Percentiles rank a stretch among this genome's conserved stretches.
These are phyloP conservation scores for Huntiella savannae DNA, from an alignment of 2,329 filamentous ascomycete species.

Conservation along the genomic window DNA sequence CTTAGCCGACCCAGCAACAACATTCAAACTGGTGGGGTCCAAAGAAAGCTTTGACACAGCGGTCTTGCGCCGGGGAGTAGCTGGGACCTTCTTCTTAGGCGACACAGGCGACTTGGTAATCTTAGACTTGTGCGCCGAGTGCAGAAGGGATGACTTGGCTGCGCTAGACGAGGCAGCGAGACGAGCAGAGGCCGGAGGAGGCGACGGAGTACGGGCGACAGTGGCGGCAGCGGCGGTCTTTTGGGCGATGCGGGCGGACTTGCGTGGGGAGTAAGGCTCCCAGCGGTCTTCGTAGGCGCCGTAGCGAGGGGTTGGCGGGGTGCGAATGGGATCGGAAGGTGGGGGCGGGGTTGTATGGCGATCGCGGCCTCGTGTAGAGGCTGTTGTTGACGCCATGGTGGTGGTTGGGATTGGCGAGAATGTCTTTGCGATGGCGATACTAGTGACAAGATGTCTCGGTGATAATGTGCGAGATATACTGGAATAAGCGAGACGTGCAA, in stretches of 20 bases:
- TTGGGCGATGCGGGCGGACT: conserved; percentile 46
- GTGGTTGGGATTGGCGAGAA: not conserved
- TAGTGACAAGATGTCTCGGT: not conserved
- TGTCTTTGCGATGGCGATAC: not conserved
- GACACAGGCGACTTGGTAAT: conserved; percentile 12
- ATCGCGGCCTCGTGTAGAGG: conserved; percentile 12
- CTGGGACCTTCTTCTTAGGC: conserved; percentile 17
- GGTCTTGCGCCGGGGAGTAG: conserved; percentile 18
- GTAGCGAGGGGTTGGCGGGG: conserved; percentile 41
- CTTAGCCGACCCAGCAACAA: conserved; percentile 20
- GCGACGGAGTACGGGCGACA: conserved; percentile 35
- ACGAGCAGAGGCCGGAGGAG: conserved; percentile 18
- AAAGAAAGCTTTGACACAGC: conserved; percentile 19
- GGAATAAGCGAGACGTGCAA: too few relatives aligned
- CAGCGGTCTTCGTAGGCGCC: conserved; percentile 42
- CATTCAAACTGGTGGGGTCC: conserved; percentile 22
- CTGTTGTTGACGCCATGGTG: conserved; percentile 19
- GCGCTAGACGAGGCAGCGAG: conserved; percentile 7
- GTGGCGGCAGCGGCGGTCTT: conserved; percentile 19
- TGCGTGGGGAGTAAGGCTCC: conserved; percentile 54
- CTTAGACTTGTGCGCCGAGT: conserved; percentile 5
- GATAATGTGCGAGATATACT: too few relatives aligned
- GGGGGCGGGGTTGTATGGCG: conserved; percentile 40
- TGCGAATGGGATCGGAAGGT: conserved; percentile 30
- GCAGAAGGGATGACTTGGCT: not conserved